Evolutionary conservation across 306 rosid species (phyloP), one percentile per base, ranked within the genome.

Genomic region (Ammopiptanthus mongolicus): DNA sequence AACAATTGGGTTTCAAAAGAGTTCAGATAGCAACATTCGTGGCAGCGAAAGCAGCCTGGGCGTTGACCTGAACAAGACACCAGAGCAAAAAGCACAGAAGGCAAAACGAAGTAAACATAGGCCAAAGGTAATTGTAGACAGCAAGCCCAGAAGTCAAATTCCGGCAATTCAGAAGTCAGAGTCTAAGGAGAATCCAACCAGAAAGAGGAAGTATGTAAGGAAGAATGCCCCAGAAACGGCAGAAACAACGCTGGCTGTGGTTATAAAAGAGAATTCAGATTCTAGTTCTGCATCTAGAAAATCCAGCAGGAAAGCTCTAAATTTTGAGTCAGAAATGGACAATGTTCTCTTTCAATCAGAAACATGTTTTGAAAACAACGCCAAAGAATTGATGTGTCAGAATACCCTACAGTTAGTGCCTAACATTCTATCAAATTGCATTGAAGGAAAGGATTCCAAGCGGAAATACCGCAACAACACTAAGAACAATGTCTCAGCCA

Each of bases 61-160:
- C 36, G 51, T 92, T 75, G 96, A 92, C 78, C 86, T 87, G 65
- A 91, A 87, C 69, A 77, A 84, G 83, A 92, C 97, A 61, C 93
- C 97, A 22, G 82, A 68, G 75, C 91, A 82, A 87, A 95, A 90
- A 85, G 69, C 86, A 59, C 79, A n/a, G n/a, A n/a, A n/a, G n/a
- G n/a, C 91, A 9, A 86, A 76, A 76, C 82, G 89, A 63, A 87
- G 85, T 81, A 95, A 95, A 77, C 97, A 95, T 81, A 92, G 97
- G 85, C 97, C 97, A 19, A 95, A 92, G 83, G 99, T 95, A 65
- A 81, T 95, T 46, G 76, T 18, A 34, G 97, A 90, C 86, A 86
- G 85, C 46, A 91, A 91, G 36, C 83, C 89, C 65, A 88, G 79
- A 76, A 75, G 69, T 33, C 79, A 86, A 71, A 88, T 82, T 56